A percentile compares a stretch with the other conserved stretches of the same genome.
phyloP scores from a whole-genome alignment of 495 filamentous ascomycete species.

The Letharia lupina region DNA sequence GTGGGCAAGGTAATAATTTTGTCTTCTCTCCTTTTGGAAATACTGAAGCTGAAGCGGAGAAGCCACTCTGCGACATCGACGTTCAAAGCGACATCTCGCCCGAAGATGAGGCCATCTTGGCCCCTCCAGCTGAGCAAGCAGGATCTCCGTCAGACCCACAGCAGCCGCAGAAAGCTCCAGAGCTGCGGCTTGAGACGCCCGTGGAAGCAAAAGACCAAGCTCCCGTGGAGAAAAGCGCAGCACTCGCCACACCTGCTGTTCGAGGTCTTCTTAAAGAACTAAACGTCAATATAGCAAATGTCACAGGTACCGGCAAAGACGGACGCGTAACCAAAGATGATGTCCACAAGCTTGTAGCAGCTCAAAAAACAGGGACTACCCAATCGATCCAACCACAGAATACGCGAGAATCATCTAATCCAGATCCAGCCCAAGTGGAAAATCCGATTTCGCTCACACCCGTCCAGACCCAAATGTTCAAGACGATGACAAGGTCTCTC shows the following conservation, averaged over 20 bases:
- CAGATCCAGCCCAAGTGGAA: slow-evolving; percentile 51
- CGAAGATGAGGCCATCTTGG: slow-evolving; percentile 43
- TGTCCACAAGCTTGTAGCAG: slow-evolving; percentile 59
- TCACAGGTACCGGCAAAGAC: slow-evolving; percentile 82
- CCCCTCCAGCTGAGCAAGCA: slow-evolving; percentile 28
- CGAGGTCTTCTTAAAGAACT: slow-evolving; percentile 75
- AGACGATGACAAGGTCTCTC: slow-evolving; percentile 90
- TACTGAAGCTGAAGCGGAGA: slow-evolving; percentile 27
- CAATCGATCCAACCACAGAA: slow-evolving; percentile 17
- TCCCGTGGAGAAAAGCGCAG: slow-evolving; percentile 44
- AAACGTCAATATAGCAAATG: slow-evolving; percentile 62
- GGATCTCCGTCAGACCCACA: slow-evolving; percentile 21
- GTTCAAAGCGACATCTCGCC: slow-evolving; percentile 51
- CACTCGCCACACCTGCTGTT: slow-evolving; percentile 85
- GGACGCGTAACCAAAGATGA: slow-evolving; percentile 92
- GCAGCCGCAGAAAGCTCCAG: slow-evolving; percentile 26
- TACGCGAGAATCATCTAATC: not conserved
- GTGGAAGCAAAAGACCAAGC: slow-evolving; percentile 3
- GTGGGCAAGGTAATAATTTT: slow-evolving; percentile 61
- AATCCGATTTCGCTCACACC: slow-evolving; percentile 56
- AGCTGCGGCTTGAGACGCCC: slow-evolving; percentile 17
- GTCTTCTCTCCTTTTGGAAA: not conserved
- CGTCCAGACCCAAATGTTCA: slow-evolving; percentile 91
- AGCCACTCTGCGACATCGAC: slow-evolving; percentile 49
- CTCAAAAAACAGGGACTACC: slow-evolving; percentile 23